Percentiles rank a stretch among this genome's conserved stretches.
Conservation (phyloP, 2,329 filamentous ascomycete genomes). For the Ceratocystis smalleyi region DNA sequence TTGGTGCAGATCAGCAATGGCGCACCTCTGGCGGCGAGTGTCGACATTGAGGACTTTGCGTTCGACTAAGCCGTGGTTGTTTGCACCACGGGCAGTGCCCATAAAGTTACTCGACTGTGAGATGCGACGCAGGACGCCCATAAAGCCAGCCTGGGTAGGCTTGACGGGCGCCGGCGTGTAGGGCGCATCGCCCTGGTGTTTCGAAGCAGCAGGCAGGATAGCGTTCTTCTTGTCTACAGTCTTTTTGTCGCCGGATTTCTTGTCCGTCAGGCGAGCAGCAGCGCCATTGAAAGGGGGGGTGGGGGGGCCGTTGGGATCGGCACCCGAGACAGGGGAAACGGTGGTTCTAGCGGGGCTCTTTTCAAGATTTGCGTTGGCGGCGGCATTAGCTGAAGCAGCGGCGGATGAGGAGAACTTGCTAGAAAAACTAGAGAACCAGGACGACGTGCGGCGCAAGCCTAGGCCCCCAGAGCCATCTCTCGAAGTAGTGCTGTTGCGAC, state of each 20-base stretch:
- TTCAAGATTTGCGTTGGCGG: conserved; percentile 18
- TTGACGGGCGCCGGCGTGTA: conserved; percentile 64
- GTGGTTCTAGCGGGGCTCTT: not conserved
- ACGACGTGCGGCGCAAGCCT: conserved; percentile 44
- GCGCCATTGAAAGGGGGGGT: conserved; percentile 20
- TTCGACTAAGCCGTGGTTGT: conserved; percentile 57
- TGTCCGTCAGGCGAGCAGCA: conserved; percentile 22
- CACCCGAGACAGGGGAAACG: not conserved
- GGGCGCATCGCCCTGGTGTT: conserved; percentile 44
- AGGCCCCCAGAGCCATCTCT: conserved; percentile 2
- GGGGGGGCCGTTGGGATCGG: conserved; percentile 1
- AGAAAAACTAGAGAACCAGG: conserved; percentile 87
- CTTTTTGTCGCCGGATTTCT: not conserved
- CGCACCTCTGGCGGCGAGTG: conserved; percentile 59
- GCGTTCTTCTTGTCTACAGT: conserved; percentile 36
- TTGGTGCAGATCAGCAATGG: conserved; percentile 62
- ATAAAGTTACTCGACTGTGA: conserved; percentile 48
- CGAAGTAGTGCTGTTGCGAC: conserved; percentile 12
- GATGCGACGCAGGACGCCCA: conserved; percentile 67
- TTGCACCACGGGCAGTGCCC: conserved; percentile 28
- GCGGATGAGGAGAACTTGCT: conserved; percentile 65
- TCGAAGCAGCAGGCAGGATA: conserved; percentile 41
- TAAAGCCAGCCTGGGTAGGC: conserved; percentile 51
- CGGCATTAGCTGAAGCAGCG: conserved; percentile 20
- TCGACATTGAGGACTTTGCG: conserved; percentile 76